phyloP scores from a whole-genome alignment of 345 rosid species.

The Ricinus communis region DNA sequence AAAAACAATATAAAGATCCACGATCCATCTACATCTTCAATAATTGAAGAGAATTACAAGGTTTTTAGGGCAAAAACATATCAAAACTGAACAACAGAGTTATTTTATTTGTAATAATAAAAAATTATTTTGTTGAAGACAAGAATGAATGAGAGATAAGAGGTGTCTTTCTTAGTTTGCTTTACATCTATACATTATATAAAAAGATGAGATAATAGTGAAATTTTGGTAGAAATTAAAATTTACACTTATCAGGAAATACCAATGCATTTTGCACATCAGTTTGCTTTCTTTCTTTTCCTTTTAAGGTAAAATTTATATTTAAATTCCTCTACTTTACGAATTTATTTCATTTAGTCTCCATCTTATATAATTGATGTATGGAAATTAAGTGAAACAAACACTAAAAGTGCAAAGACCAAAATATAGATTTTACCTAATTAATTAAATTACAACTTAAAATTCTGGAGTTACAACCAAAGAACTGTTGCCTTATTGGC shows the following conservation, averaged over 20 bases:
- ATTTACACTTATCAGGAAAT: no score
- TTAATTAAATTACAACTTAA: no score
- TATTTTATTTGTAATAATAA: constrained; percentile 26
- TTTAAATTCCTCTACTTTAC: no score
- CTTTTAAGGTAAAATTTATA: no score
- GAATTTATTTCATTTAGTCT: no score
- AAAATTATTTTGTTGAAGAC: constrained; percentile 5
- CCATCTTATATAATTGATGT: no score
- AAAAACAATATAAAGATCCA: constrained; percentile 20
- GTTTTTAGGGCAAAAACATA: constrained; percentile 26
- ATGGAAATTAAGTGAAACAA: no score
- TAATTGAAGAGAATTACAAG: constrained; percentile 30
- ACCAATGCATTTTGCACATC: constrained; percentile 24
- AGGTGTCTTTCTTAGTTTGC: constrained; percentile 40
- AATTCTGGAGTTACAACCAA: no score
- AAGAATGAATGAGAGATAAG: constrained; percentile 7
- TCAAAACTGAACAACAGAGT: constrained; percentile 39
- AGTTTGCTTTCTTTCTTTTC: no score
- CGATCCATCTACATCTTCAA: constrained; percentile 51
- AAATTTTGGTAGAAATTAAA: constrained; percentile 14
- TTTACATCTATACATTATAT: constrained; percentile 37
- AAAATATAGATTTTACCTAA: no score
- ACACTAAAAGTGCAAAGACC: no score
- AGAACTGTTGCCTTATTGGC: no score
- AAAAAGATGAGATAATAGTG: constrained; percentile 41